Evolutionary conservation across 2,329 filamentous ascomycete species (phyloP).

Genomic region (Apiospora hydei): DNA sequence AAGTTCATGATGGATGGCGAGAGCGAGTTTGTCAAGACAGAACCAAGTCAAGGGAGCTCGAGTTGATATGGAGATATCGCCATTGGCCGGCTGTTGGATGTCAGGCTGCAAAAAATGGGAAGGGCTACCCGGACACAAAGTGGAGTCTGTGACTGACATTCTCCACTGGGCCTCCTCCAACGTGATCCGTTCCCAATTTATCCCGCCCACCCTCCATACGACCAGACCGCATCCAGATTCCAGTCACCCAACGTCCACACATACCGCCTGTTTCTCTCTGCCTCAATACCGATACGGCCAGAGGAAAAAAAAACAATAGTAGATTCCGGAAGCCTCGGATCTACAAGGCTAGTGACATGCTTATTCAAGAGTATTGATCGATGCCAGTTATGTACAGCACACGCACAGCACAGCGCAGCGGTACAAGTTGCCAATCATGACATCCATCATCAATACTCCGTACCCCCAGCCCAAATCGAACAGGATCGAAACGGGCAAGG

Average conservation of each 20-base stretch:
- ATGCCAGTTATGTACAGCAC: slow-evolving; percentile 7
- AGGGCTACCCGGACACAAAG: slow-evolving; percentile 5
- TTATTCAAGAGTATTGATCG: slow-evolving; percentile 9
- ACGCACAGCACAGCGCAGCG: not conserved
- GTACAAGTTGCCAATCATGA: not conserved
- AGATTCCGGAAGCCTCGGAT: slow-evolving; percentile 18
- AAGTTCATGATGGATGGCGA: not conserved
- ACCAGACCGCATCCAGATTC: slow-evolving; percentile 19
- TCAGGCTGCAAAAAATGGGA: slow-evolving; percentile 14
- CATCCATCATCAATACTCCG: not conserved
- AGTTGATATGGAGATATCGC: not conserved
- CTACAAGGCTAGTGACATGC: slow-evolving; percentile 14
- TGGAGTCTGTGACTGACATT: not conserved
- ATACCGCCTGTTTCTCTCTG: slow-evolving; percentile 10
- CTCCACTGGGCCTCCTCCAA: slow-evolving; percentile 2
- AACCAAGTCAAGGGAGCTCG: too few species aligned
- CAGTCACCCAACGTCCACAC: slow-evolving; percentile 14
- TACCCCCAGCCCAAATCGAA: not conserved
- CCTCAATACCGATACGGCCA: not conserved
- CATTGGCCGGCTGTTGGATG: not conserved
- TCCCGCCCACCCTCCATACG: not conserved
- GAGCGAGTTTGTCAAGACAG: not conserved
- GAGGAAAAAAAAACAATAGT: slow-evolving; percentile 12
- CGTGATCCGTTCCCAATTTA: not conserved
- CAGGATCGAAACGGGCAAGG: slow-evolving; percentile 1